phyloP scores from a whole-genome alignment of 495 filamentous ascomycete genomes.

The Tuber microsphaerosporum region DNA sequence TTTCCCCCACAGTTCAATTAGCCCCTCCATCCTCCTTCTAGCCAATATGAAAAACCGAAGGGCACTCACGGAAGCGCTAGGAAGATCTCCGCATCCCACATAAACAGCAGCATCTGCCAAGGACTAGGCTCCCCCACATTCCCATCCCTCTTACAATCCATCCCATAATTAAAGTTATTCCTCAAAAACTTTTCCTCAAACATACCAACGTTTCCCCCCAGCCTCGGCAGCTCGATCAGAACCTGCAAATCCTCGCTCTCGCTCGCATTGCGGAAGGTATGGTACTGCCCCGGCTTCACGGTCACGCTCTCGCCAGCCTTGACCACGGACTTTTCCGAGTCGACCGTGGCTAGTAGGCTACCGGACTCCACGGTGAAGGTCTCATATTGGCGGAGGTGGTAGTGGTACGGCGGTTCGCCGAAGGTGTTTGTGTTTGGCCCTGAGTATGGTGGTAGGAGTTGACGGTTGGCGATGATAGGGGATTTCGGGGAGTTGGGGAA shows the following conservation, averaged over 20 bases:
- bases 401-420: slow-evolving; percentile 8
- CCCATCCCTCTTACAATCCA: slow-evolving; percentile 17
- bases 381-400: slow-evolving; percentile 11
- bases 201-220: slow-evolving; percentile 11
- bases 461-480: neutral
- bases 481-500: slow-evolving; percentile 6
- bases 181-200: slow-evolving; percentile 30
- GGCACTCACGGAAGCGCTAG: slow-evolving; percentile 27
- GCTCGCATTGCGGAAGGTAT: slow-evolving; percentile 13
- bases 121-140: slow-evolving; percentile 18
- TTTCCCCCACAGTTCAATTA: neutral
- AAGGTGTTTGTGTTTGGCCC: slow-evolving; percentile 2
- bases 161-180: slow-evolving; percentile 24
- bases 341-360: neutral
- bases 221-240: slow-evolving; percentile 10
- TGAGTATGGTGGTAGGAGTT: slow-evolving; percentile 22
- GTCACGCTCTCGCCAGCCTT: slow-evolving; percentile 8
- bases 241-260: slow-evolving; percentile 13
- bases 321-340: neutral
- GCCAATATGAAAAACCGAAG: slow-evolving; percentile 4
- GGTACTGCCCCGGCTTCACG: slow-evolving; percentile 18
- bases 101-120: slow-evolving; percentile 29
- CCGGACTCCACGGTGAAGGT: slow-evolving; percentile 16
- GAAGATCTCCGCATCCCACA: slow-evolving; percentile 17
- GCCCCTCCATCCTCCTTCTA: neutral